These are phyloP conservation scores for Neofusicoccum sp. DNA, from an alignment of 2,329 filamentous ascomycete species.

Conservation along the genomic window DNA sequence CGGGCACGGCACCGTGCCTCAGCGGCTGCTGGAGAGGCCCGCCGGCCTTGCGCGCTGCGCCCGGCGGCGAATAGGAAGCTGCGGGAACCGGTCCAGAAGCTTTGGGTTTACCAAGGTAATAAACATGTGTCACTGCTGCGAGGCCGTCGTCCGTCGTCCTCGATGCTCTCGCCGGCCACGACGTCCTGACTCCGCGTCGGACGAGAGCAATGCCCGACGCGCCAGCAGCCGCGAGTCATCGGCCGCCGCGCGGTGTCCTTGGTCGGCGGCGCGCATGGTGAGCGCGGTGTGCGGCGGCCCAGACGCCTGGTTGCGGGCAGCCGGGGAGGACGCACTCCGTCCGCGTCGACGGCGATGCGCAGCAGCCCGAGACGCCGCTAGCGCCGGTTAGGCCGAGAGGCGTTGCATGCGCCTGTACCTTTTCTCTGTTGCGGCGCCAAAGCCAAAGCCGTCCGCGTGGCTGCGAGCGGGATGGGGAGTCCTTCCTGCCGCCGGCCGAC, in stretches of 20 bases:
- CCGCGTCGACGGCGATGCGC: too few species aligned
- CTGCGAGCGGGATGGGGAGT: too few species aligned
- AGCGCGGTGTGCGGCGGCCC: not conserved
- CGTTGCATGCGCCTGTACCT: too few species aligned
- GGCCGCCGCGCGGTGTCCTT: slow-evolving; percentile 32
- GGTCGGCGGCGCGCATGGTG: not conserved
- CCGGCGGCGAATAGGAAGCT: slow-evolving; percentile 1
- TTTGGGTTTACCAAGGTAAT: slow-evolving; percentile 29
- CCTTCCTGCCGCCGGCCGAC: too few species aligned
- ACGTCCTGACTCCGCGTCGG: slow-evolving; percentile 39
- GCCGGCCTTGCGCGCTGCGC: not conserved
- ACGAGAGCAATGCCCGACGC: slow-evolving; percentile 45
- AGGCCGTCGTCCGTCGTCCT: slow-evolving; percentile 33
- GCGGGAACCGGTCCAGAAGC: not conserved
- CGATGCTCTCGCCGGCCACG: slow-evolving; percentile 27
- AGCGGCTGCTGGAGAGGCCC: not conserved
- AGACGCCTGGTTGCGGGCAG: too few species aligned
- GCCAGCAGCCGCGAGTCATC: slow-evolving; percentile 41
- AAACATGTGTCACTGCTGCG: slow-evolving; percentile 44
- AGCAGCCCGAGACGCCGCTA: too few species aligned
- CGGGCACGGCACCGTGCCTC: too few species aligned
- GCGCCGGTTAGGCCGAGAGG: too few species aligned
- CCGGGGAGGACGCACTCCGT: too few species aligned
- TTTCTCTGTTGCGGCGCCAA: too few species aligned
- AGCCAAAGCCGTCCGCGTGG: too few species aligned